Evolutionary conservation across 176 grass and related monocot genomes (phyloP), one percentile per base, ranked within the genome.

Genomic region (Carex myosuroides): DNA sequence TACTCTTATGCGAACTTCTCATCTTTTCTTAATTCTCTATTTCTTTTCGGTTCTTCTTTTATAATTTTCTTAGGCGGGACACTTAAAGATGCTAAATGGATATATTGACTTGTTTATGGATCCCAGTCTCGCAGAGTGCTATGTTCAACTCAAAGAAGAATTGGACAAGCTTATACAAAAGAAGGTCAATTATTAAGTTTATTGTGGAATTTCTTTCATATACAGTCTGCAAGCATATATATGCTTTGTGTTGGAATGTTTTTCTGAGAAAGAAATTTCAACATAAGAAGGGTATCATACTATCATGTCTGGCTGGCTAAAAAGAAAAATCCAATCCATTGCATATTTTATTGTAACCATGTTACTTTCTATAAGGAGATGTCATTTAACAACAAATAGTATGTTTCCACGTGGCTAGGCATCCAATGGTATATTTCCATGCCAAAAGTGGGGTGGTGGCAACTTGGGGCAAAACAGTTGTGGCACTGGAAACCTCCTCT

Each of bases 51-150:
- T 78, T 22, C 67, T 83, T 86, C 82, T 84, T 13, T 2, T 56
- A 16, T 60, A 46, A 84, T 57, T 64, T 41, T 81, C 33, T 55
- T 77, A 98, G 92, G 85, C 82, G 81, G 95, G 95, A 61, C 92
- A 98, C 84, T 88, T 98, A 85, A 98, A 98, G 69, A 98, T 98
- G 92, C 88, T 98, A 4, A 93, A 93, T 90, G 95, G 92, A 29
- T 98, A 98, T 79, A 89, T 98, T 78, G 95, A 95, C 85, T 90
- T 95, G 66, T 98, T 98, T 83, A 98, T 98, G 95, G 92, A 98
- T 83, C 95, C 92, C 32, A 93, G 89, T 90, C 75, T 98, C 17
- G 84, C 88, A 71, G 92, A 95, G 71, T 98, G 92, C 92, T 98
- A 90, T 82, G 22, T 92, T 85, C 91, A 91, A 83, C 91, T 98